Conservation (phyloP, 169 alveolate species). For the Plasmodium vivax region DNA sequence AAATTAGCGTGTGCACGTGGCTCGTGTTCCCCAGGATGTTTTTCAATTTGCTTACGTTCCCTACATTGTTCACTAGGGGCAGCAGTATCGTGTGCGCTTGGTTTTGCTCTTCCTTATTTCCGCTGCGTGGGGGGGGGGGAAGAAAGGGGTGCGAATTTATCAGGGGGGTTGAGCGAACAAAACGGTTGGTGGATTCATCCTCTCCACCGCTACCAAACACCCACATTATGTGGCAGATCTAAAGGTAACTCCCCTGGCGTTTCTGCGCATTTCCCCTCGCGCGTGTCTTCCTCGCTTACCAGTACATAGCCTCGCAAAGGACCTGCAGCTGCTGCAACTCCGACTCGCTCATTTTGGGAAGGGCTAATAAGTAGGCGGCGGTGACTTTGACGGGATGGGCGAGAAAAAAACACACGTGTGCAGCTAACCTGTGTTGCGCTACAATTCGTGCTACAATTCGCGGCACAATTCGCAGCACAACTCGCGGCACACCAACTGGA, state of each 20-base stretch:
- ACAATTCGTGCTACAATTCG: too few relatives aligned
- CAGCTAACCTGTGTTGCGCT: neutral
- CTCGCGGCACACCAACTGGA: neutral
- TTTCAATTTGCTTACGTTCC: constrained; percentile 85
- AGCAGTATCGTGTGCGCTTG: constrained; percentile 93
- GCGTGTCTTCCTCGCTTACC: constrained; percentile 28
- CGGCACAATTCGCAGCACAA: too few relatives aligned
- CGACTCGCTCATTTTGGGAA: constrained; percentile 68
- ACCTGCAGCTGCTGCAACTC: constrained; percentile 90
- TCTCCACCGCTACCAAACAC: neutral
- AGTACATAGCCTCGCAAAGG: constrained; percentile 89
- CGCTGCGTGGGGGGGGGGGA: constrained; percentile 77
- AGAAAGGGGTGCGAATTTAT: neutral
- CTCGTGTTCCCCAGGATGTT: constrained; percentile 87
- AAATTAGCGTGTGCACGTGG: constrained; percentile 89
- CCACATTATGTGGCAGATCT: neutral
- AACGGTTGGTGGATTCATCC: neutral
- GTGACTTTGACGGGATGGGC: neutral
- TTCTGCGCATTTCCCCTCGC: neutral
- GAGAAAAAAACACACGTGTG: neutral
- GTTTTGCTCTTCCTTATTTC: constrained; percentile 89
- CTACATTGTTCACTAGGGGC: constrained; percentile 90
- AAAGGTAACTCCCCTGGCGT: neutral
- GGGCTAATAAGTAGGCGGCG: neutral
- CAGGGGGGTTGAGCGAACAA: neutral